Conservation (phyloP, 106 monocot species). For the Allium fistulosum region DNA sequence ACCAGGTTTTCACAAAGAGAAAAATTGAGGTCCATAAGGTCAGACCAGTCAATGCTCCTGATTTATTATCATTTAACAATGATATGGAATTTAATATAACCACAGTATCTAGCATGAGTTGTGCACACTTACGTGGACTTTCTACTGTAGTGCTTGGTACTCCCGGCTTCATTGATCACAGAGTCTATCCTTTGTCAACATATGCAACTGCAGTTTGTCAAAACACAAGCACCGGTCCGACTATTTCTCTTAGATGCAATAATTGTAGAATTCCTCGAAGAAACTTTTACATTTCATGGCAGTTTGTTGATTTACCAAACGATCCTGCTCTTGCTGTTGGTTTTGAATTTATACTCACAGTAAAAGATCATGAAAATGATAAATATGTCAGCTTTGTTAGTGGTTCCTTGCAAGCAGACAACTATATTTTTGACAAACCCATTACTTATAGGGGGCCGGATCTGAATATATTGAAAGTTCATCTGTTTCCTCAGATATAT, state of each 20-base stretch:
- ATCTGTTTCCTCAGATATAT: constrained; percentile 76
- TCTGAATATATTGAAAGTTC: constrained; percentile 72
- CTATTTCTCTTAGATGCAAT: constrained; percentile 70
- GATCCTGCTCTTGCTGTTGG: constrained; percentile 81
- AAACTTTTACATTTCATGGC: constrained; percentile 82
- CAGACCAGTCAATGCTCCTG: constrained; percentile 73
- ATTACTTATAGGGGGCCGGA: constrained; percentile 70
- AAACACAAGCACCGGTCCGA: constrained; percentile 79
- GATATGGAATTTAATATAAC: constrained; percentile 95
- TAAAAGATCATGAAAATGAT: constrained; percentile 48
- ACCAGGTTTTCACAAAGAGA: constrained; percentile 63
- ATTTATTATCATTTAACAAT: constrained; percentile 73
- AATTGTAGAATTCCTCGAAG: constrained; percentile 64
- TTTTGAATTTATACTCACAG: constrained; percentile 77
- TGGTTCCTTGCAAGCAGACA: constrained; percentile 53
- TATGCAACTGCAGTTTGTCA: constrained; percentile 50
- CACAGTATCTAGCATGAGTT: constrained; percentile 81
- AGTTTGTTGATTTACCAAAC: constrained; percentile 87
- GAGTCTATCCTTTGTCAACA: constrained; percentile 44
- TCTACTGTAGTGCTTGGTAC: constrained; percentile 51
- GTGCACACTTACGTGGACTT: constrained; percentile 68
- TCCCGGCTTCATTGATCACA: constrained; percentile 70
- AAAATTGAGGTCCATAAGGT: constrained; percentile 71
- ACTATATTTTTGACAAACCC: constrained; percentile 23
- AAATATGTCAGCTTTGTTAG: constrained; percentile 68